phyloP scores from a whole-genome alignment of 495 filamentous ascomycete genomes.

The Aspergillus kassunensis region DNA sequence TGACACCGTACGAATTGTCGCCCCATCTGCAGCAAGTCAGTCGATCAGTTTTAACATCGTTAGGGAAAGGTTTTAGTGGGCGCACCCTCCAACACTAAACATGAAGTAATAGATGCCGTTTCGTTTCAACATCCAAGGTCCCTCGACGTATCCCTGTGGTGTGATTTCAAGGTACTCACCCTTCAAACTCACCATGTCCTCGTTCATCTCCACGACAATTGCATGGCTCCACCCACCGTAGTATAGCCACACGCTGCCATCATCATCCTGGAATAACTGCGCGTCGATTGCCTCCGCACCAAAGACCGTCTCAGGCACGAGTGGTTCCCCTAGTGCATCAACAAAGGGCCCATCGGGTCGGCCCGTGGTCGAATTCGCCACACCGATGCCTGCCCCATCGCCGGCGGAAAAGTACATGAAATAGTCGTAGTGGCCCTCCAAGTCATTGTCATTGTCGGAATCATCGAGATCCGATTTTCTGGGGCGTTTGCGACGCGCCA shows the following conservation, averaged over 20 bases:
- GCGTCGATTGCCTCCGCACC: slow-evolving; percentile 45
- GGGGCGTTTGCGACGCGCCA: slow-evolving; percentile 18
- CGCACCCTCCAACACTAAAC: slow-evolving; percentile 41
- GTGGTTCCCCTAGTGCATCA: slow-evolving; percentile 39
- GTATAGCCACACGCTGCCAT: slow-evolving; percentile 41
- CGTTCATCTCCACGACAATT: slow-evolving; percentile 39
- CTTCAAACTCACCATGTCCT: slow-evolving; percentile 42
- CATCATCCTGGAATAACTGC: slow-evolving; percentile 43
- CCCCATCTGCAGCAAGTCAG: slow-evolving; percentile 29
- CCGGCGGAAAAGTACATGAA: slow-evolving; percentile 48
- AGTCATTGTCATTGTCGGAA: neutral
- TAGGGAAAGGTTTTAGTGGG: neutral
- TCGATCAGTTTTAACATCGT: neutral
- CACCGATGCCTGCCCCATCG: slow-evolving; percentile 45
- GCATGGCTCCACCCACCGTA: slow-evolving; percentile 45
- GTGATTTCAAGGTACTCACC: slow-evolving; percentile 34
- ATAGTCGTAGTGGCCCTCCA: slow-evolving; percentile 23
- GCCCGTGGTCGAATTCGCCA: slow-evolving; percentile 31
- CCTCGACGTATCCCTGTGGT: slow-evolving; percentile 40
- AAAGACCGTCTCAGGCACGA: slow-evolving; percentile 36
- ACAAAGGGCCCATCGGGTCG: slow-evolving; percentile 39
- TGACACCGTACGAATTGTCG: slow-evolving; percentile 43
- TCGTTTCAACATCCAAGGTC: slow-evolving; percentile 43
- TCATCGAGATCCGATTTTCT: neutral
- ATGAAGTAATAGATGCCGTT: slow-evolving; percentile 43